A percentile compares a stretch with the other conserved stretches of the same genome.
Conservation (phyloP, 2,329 filamentous ascomycete genomes). For the Pezicula carpinea region DNA sequence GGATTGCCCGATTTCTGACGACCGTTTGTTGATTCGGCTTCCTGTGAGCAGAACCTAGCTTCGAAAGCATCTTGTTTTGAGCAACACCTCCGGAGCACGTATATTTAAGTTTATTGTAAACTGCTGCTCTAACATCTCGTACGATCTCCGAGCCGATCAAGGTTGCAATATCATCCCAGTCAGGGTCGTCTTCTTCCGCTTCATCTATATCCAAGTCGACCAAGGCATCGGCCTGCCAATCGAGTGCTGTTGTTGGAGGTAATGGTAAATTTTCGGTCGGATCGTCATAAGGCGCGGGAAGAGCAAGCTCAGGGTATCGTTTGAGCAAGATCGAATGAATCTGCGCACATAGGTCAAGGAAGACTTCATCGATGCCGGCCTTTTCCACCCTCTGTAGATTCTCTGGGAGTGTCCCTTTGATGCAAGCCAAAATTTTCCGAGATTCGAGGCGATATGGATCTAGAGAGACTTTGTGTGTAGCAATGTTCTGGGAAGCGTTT, state of each 20-base stretch:
- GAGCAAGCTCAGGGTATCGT: conserved; percentile 68
- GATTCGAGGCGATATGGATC: conserved; percentile 89
- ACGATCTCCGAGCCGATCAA: conserved; percentile 87
- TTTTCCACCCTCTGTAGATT: conserved; percentile 78
- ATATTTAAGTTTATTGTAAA: conserved; percentile 71
- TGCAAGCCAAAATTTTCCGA: conserved; percentile 71
- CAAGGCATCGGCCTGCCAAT: conserved; percentile 81
- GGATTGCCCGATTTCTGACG: conserved; percentile 78
- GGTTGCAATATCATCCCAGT: conserved; percentile 94
- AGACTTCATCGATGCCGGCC: conserved; percentile 92
- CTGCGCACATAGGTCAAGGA: conserved; percentile 83
- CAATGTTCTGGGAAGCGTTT: conserved; percentile 74
- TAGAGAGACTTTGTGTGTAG: conserved; percentile 86
- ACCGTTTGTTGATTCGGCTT: conserved; percentile 95
- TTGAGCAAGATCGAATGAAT: conserved; percentile 71
- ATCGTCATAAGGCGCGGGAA: conserved; percentile 69
- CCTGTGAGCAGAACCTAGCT: conserved; percentile 84
- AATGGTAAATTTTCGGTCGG: conserved; percentile 65
- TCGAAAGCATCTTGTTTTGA: conserved; percentile 91
- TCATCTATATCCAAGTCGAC: conserved; percentile 70
- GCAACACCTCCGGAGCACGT: conserved; percentile 90
- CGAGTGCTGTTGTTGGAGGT: conserved; percentile 67
- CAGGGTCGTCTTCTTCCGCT: conserved; percentile 73
- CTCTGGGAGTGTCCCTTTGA: conserved; percentile 68
- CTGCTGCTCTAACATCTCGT: conserved; percentile 62